A percentile compares a stretch with the other conserved stretches of the same genome.
phyloP scores from a whole-genome alignment of 2,329 filamentous ascomycete genomes.

The Fusarium sambucinum region DNA sequence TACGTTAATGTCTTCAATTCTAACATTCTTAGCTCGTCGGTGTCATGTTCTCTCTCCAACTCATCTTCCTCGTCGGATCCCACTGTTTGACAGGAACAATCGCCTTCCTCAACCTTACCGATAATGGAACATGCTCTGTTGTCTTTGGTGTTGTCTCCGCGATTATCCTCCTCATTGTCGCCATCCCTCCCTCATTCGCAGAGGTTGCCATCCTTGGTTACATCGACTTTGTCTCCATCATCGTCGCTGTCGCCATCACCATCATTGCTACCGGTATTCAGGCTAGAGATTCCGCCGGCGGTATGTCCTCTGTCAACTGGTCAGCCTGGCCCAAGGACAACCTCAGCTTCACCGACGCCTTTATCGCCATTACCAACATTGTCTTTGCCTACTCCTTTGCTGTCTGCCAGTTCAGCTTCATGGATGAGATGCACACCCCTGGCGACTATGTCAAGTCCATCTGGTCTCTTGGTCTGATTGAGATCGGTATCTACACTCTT shows the following conservation, averaged over 20 bases:
- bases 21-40: conserved; percentile 61
- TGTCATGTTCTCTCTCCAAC: conserved; percentile 70
- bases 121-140: conserved; percentile 63
- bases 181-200: conserved; percentile 62
- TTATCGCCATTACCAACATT: conserved; percentile 75
- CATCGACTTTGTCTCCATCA: conserved; percentile 71
- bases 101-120: conserved; percentile 73
- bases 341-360: conserved; percentile 65
- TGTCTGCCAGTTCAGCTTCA: conserved; percentile 65
- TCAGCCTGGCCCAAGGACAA: conserved; percentile 61
- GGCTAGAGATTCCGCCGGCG: conserved; percentile 49
- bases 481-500: conserved; percentile 74
- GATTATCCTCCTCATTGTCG: conserved; percentile 60
- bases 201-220: conserved; percentile 64
- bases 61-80: conserved; percentile 78
- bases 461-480: conserved; percentile 69
- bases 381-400: conserved; percentile 75
- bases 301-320: conserved; percentile 54
- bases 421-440: conserved; percentile 66
- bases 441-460: conserved; percentile 66
- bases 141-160: conserved; percentile 61
- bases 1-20: neutral
- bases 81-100: conserved; percentile 78
- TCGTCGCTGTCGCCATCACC: conserved; percentile 72
- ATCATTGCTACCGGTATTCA: conserved; percentile 73